Base-by-base conservation (phyloP, 176 grass and related monocot genomes). In the Juncus inflexus region DNA sequence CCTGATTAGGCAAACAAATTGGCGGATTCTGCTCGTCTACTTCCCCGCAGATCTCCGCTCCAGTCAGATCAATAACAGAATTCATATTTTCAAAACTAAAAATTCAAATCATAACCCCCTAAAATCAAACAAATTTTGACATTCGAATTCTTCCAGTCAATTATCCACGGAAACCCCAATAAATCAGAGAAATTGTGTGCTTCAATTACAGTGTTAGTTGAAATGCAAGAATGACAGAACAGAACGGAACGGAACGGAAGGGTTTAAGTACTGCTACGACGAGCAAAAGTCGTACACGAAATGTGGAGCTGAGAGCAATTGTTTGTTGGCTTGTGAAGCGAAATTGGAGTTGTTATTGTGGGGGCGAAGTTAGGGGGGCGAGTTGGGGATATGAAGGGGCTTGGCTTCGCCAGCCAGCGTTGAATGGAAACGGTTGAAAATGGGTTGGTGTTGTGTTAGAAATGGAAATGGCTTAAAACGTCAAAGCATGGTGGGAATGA, bases 1-100 rank as follows among this genome's bases (percentile, higher is more conserved):
- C 73, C 54, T 90, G 91, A 61, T 81, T 83, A 9, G 91, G 91
- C 58, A 96, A 81, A 79, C 65, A 76, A 74, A 96, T 90, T 40
- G 84, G 91, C 50, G 91, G 84, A 69, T 86, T 78, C 71, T 82
- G 62, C 14, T 79, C 77, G 10, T 76, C 83, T 16, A 58, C 2
- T 35, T 45, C 81, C 1, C 74, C 81, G 51, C 87, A 85, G 73
- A 96, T 90, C 84, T 90, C 84, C 42, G 91, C 91, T 66, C 84
- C 87, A 60, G 75, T 68, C 68, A 87, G 76, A 58, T 96, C 79
- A 56, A 90, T 50, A 57, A 71, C 37, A 42, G n/a, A 55, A 71
- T 47, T 71, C 67, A 71, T 71, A 37, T 12, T 35, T 37, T 55
- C 56, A 11, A 39, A 3, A 13, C 15, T 14, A 45, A 15, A 43